phyloP scores from a whole-genome alignment of 2,329 filamentous ascomycete genomes.

The Raffaelea albimanens region DNA sequence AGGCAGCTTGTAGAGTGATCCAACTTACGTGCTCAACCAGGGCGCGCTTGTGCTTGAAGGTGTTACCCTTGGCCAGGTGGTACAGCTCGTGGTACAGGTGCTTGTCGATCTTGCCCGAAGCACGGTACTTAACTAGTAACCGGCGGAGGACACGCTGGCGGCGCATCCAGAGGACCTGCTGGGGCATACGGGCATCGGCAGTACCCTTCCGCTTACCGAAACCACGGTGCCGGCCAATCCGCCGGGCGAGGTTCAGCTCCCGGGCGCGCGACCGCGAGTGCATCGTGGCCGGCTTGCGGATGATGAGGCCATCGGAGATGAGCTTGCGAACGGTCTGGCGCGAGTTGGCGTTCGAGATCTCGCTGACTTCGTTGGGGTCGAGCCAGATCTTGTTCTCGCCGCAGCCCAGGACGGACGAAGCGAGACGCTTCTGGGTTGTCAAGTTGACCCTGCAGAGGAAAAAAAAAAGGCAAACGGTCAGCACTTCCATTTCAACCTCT shows the following conservation, averaged over 20 bases:
- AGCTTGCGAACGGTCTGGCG: slow-evolving; percentile 99
- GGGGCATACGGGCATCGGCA: slow-evolving; percentile 97
- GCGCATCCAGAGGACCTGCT: slow-evolving; percentile 98
- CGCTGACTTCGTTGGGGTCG: slow-evolving; percentile 97
- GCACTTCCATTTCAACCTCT: neutral
- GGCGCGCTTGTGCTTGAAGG: slow-evolving; percentile 99
- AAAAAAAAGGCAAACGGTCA: neutral
- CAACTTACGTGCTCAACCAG: slow-evolving; percentile 97
- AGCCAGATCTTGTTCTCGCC: slow-evolving; percentile 99
- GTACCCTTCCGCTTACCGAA: slow-evolving; percentile 99
- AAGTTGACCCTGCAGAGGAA: slow-evolving; percentile 80
- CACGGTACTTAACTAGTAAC: slow-evolving; percentile 99
- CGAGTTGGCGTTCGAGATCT: slow-evolving; percentile 99
- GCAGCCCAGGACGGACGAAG: slow-evolving; percentile 95
- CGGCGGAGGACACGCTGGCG: slow-evolving; percentile 98
- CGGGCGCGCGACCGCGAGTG: slow-evolving; percentile 96
- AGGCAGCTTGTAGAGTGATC: neutral
- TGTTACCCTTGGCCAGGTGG: slow-evolving; percentile 99
- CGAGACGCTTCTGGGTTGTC: slow-evolving; percentile 99
- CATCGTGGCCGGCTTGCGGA: slow-evolving; percentile 99
- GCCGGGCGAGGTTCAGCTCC: slow-evolving; percentile 86
- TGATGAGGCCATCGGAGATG: slow-evolving; percentile 99
- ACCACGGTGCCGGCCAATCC: slow-evolving; percentile 94
- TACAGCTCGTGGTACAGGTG: slow-evolving; percentile 99
- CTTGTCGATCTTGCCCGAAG: slow-evolving; percentile 99